A percentile compares a stretch with the other conserved stretches of the same genome.
Conservation (phyloP, 1,284 basidiomycete genomes). For the Leccinum colubrinum region DNA sequence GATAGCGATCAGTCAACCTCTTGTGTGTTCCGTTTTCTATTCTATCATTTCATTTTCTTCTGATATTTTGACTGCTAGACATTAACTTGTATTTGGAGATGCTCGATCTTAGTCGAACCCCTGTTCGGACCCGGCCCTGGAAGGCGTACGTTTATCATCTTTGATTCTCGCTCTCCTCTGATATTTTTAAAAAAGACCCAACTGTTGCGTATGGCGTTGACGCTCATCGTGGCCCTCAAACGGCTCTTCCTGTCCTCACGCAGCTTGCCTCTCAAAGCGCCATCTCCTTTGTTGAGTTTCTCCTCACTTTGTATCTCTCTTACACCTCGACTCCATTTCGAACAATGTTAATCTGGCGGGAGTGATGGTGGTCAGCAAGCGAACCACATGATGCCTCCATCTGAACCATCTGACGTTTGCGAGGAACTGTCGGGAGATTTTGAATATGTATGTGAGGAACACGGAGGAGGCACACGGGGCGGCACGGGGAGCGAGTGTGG, state of each 20-base stretch:
- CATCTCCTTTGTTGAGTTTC: conserved; percentile 93
- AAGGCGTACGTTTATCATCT: conserved; percentile 61
- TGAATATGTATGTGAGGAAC: conserved; percentile 85
- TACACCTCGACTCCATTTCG: conserved; percentile 86
- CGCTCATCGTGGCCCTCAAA: conserved; percentile 89
- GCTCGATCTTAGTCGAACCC: conserved; percentile 91
- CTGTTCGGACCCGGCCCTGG: conserved; percentile 85
- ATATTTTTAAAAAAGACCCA: conserved; percentile 59
- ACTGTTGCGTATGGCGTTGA: conserved; percentile 84
- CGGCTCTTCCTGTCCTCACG: conserved; percentile 90
- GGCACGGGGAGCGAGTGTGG: conserved; percentile 19
- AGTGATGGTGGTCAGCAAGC: conserved; percentile 85
- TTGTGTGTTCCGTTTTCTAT: conserved; percentile 50
- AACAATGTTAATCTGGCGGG: conserved; percentile 87
- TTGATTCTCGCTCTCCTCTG: conserved; percentile 1
- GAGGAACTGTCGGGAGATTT: conserved; percentile 73
- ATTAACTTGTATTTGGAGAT: conserved; percentile 93
- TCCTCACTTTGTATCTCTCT: conserved; percentile 77
- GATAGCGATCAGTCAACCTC: conserved; percentile 81
- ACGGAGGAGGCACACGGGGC: conserved; percentile 76
- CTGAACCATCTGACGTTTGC: conserved; percentile 80
- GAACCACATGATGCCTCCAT: conserved; percentile 85
- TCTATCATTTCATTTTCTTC: not conserved
- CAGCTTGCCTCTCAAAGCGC: conserved; percentile 82
- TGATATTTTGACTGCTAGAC: conserved; percentile 47